A percentile compares a stretch with the other conserved stretches of the same genome.
Evolutionary conservation across 345 rosid species (phyloP).

Genomic region (Syzygium grande): DNA sequence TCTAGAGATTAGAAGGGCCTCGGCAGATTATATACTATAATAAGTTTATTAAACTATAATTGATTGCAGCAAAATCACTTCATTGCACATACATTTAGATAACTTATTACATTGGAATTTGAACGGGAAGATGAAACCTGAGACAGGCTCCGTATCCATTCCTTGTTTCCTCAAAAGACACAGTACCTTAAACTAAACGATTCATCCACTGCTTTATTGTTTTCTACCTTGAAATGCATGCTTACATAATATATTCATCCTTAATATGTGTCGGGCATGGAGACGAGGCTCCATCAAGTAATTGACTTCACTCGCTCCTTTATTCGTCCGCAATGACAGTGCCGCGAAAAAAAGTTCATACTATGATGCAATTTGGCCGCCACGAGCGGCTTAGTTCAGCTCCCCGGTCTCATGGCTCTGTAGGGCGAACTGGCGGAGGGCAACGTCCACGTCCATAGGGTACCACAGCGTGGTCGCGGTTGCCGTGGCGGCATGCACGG

Average conservation of each 20-base stretch:
- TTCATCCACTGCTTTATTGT: not conserved
- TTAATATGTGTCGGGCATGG: not conserved
- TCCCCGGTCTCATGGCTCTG: not conserved
- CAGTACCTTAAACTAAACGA: not conserved
- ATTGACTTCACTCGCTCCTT: not conserved
- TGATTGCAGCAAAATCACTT: not conserved
- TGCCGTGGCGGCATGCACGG: too few species aligned
- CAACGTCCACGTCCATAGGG: not conserved
- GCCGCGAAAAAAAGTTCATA: not conserved
- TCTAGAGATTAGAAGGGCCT: not conserved
- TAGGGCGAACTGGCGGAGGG: not conserved
- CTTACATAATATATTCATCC: not conserved
- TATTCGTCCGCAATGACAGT: not conserved
- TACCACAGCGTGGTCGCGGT: fast-evolving
- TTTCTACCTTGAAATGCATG: not conserved
- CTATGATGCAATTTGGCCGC: not conserved
- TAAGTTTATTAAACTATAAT: not conserved
- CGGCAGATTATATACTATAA: not conserved
- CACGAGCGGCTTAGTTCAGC: not conserved
- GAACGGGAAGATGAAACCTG: not conserved
- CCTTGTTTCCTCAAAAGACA: not conserved
- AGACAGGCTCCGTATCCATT: not conserved
- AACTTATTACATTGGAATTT: not conserved
- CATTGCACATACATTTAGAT: not conserved
- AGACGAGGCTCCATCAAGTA: not conserved